Evolutionary conservation across 805 yeast genomes (phyloP), one percentile per base, ranked within the genome.

Genomic region (Pichia paraexigua): DNA sequence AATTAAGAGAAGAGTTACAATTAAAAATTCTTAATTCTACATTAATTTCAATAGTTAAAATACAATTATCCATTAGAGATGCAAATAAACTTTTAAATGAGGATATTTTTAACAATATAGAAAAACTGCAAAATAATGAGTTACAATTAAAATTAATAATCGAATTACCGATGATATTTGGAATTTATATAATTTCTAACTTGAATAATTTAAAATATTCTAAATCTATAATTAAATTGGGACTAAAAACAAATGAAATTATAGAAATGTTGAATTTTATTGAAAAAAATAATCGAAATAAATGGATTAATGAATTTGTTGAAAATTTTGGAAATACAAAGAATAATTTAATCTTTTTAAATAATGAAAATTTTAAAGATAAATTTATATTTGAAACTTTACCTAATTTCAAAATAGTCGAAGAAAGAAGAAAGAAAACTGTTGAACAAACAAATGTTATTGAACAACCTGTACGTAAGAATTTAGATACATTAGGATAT

Each of bases 101-200:
- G 22, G 72, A 70, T 7, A 59, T 72, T 41, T 57, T 66, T 11
- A 61, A 57, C 17, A 63, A 63, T 43, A 54, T 74, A 21, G 56
- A 62, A 15, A 39, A 49, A 1, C 52, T 72, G n/a, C 71, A 65
- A 52, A 61, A 60, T 6, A 47, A 53, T 25, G 73, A 71, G 51
- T 51, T 67, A 11, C 63, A 59, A 24, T 50, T 68, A 15, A 65
- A 68, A 13, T 55, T 62, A 13, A 79, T 84, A 0, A 72, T 79
- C 15, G 94, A 87, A 62, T 61, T 87, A 27, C 95, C 95, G 0
- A 62, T 85, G 13, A 65, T 85, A 1, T 84, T 85, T 62, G 94
- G 94, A 1, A 69, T 84, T n/a, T 76, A 80, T 64, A 55, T 84
- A 3, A 73, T 85, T 45, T 91, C 86, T 56, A 72, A 70, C 44